Conservation (phyloP, 164 flowering plant genomes). For the Saururus chinensis region DNA sequence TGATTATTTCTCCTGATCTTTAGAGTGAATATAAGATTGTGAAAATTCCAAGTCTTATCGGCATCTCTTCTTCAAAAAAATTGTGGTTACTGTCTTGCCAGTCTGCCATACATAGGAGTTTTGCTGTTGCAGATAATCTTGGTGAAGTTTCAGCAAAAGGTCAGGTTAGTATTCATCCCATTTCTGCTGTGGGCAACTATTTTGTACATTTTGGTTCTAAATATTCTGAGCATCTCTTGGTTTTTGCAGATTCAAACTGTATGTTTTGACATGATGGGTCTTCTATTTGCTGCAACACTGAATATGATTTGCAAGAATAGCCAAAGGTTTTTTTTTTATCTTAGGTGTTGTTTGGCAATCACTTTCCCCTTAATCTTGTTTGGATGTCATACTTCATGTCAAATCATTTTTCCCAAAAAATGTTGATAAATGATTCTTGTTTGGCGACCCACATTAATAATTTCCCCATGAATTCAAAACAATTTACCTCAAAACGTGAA, state of each 20-base stretch:
- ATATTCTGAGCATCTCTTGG: slow-evolving; percentile 1
- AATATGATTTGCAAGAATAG: slow-evolving; percentile 51
- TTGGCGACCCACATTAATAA: too few species aligned
- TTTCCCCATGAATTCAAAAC: too few species aligned
- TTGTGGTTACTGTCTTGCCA: slow-evolving; percentile 17
- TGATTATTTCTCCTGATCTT: background rate
- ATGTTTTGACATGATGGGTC: slow-evolving; percentile 87
- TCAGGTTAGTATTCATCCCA: slow-evolving; percentile 43
- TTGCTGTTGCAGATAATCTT: slow-evolving; percentile 83
- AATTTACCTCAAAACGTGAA: too few species aligned
- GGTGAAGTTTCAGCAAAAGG: slow-evolving; percentile 95
- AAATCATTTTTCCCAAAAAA: too few species aligned
- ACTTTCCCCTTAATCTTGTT: too few species aligned
- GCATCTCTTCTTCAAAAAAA: background rate
- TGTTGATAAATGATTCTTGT: too few species aligned
- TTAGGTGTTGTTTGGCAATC: background rate
- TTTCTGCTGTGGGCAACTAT: background rate
- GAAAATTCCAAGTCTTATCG: background rate
- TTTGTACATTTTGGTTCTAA: background rate
- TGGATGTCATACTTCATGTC: too few species aligned
- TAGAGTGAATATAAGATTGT: background rate
- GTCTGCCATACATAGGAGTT: slow-evolving; percentile 89
- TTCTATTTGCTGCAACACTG: slow-evolving; percentile 69
- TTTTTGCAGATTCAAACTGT: slow-evolving; percentile 79
- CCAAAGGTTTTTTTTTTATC: slow-evolving; percentile 39